Base-by-base conservation (phyloP, 192 early-diverging fungal species). In the Backusella westeae region DNA sequence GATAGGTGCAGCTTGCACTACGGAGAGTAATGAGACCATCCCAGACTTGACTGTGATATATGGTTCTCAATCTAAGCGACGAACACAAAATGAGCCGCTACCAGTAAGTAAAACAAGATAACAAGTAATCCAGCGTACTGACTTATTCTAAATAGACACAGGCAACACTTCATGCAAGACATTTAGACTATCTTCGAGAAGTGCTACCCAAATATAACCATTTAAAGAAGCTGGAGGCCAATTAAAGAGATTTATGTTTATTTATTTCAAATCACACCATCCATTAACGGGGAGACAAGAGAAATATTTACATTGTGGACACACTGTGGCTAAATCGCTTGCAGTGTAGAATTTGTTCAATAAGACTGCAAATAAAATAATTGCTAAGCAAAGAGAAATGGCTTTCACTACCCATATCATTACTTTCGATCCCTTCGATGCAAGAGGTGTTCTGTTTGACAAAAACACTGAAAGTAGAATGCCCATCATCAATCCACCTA, bases 151-250 rank as follows among this genome's bases (percentile, higher is more conserved):
- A 71, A 53, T 66, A 89, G 84, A 78, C 84, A 26, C 90, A 92
- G 69, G 67, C 81, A 9, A 75, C 79, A 17, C 69, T 94, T 14
- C 93, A 94, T 75, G 26, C 78, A 15, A 87, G 90, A 29, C 93
- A 94, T 78, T 76, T 94, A 34, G 93, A 94, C 19, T 94, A 94
- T 80, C 78, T 94, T 46, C 77, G 87, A 38, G 91, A 91, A 80
- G 83, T 84, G 0, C 66, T 90, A 19, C 89, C 87, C 17, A 90
- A 88, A 76, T 90, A 83, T 59, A 90, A 90, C 70, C 87, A 90
- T 81, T 41, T 87, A 21, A 77, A 82, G 73, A 74, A 78, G n/a
- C 59, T 81, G 19, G 78, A 79, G 44, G 66, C 34, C 14, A 69
- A 69, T 23, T 69, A 69, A 69, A 69, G n/a, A 69, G 15, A 69